A percentile compares a stretch with the other conserved stretches of the same genome.
phyloP scores from a whole-genome alignment of 768 basidiomycete species.

The Naganishia kalamii region DNA sequence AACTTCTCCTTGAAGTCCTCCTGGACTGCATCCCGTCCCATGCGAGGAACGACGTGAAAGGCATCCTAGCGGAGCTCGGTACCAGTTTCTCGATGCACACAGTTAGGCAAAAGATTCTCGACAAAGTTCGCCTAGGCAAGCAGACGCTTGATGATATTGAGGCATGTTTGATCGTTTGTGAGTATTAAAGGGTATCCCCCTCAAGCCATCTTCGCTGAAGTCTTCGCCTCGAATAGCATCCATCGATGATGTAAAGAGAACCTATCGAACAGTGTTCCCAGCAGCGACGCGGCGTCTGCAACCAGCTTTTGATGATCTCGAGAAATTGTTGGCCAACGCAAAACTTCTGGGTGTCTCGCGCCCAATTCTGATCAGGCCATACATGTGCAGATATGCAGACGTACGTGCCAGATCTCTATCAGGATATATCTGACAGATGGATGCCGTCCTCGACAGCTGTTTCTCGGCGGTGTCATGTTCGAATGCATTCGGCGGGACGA shows the following conservation, averaged over 20 bases:
- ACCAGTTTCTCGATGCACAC: neutral
- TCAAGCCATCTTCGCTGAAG: conserved; percentile 23
- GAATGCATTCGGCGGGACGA: conserved; percentile 35
- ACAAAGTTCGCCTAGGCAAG: neutral
- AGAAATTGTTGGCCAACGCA: conserved; percentile 30
- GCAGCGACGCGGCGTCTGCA: conserved; percentile 22
- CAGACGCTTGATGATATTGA: conserved; percentile 38
- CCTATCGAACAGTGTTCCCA: conserved; percentile 24
- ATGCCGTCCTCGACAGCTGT: conserved; percentile 30
- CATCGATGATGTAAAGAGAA: conserved; percentile 26
- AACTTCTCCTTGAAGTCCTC: conserved; percentile 21
- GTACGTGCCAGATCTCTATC: conserved; percentile 19
- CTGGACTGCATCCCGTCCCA: conserved; percentile 1
- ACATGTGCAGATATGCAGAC: conserved; percentile 34
- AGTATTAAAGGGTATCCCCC: conserved; percentile 2
- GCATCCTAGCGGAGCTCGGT: neutral
- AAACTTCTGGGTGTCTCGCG: conserved; percentile 30
- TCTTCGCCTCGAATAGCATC: conserved; percentile 27
- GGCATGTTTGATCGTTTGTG: conserved; percentile 37
- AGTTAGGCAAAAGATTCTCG: conserved; percentile 4
- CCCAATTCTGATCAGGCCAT: conserved; percentile 37
- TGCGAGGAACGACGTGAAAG: neutral
- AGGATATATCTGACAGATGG: neutral
- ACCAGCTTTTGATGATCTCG: conserved; percentile 34
- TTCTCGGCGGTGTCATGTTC: conserved; percentile 44